Evolutionary conservation across 2,329 filamentous ascomycete species (phyloP).

Genomic region (Alternaria arborescens): DNA sequence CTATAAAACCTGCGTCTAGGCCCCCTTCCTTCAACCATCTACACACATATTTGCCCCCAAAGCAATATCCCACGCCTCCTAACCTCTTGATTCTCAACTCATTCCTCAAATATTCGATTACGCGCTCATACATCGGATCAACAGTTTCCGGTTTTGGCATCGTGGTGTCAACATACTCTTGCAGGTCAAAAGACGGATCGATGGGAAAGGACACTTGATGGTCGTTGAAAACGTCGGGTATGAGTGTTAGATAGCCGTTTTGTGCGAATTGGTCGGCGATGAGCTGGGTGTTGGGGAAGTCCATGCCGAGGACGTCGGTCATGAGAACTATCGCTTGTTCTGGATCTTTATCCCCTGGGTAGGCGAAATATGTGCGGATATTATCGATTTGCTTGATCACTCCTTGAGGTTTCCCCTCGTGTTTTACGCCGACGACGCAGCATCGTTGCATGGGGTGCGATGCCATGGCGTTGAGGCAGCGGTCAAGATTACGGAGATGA

Average conservation of each 20-base stretch:
- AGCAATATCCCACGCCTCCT: conserved; percentile 76
- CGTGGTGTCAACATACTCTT: conserved; percentile 57
- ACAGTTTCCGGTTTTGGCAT: conserved; percentile 55
- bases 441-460: conserved; percentile 60
- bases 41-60: conserved; percentile 69
- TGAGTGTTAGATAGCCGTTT: conserved; percentile 73
- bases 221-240: conserved; percentile 76
- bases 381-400: conserved; percentile 32
- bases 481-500: not conserved
- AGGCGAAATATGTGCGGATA: conserved; percentile 66
- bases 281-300: conserved; percentile 61
- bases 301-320: conserved; percentile 66
- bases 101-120: conserved; percentile 67
- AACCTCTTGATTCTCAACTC: conserved; percentile 64
- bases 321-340: conserved; percentile 64
- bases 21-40: conserved; percentile 67
- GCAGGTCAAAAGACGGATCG: conserved; percentile 59
- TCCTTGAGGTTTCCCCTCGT: conserved; percentile 60
- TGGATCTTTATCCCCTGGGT: conserved; percentile 55
- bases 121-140: conserved; percentile 63
- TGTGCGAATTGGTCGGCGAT: conserved; percentile 79
- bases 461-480: conserved; percentile 54
- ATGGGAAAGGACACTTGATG: conserved; percentile 67
- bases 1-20: conserved; percentile 74
- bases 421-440: conserved; percentile 61